These are phyloP conservation scores for Annulohypoxylon truncatum DNA, from an alignment of 2,329 filamentous ascomycete species.

Conservation along the genomic window DNA sequence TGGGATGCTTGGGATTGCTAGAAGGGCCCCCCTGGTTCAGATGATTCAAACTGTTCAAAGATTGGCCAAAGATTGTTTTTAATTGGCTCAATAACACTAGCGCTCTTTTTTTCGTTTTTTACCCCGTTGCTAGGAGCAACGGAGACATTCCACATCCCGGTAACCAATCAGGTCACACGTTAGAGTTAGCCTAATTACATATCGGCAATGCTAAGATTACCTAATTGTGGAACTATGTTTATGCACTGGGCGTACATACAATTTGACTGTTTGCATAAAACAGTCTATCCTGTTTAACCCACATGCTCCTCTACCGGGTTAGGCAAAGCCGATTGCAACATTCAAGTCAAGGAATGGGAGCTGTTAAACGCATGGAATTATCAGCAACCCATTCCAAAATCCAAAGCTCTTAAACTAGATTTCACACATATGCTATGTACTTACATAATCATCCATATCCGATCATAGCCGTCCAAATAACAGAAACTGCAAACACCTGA, in stretches of 20 bases:
- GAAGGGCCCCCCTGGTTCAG: constrained; percentile 20
- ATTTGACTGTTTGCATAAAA: neutral
- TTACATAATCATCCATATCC: neutral
- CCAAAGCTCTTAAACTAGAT: neutral
- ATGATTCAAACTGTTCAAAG: constrained; percentile 11
- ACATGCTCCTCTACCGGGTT: neutral
- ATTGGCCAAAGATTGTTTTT: neutral
- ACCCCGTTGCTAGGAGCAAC: constrained; percentile 47
- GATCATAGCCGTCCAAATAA: neutral
- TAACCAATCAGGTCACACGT: constrained; percentile 31
- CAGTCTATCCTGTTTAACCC: neutral
- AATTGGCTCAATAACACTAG: constrained; percentile 30
- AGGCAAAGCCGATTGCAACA: neutral
- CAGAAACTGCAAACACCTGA: too few species aligned
- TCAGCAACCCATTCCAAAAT: neutral
- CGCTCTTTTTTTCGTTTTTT: constrained; percentile 37
- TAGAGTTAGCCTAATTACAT: neutral
- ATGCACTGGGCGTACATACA: constrained; percentile 12
- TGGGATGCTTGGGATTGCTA: neutral
- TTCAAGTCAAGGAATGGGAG: neutral
- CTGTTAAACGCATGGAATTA: neutral
- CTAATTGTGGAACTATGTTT: neutral
- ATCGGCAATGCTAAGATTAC: constrained; percentile 2
- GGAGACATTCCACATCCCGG: constrained; percentile 9
- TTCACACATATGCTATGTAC: neutral